These are phyloP conservation scores for Scedosporium boydii DNA, from an alignment of 2,329 filamentous ascomycete genomes.

Conservation along the genomic window DNA sequence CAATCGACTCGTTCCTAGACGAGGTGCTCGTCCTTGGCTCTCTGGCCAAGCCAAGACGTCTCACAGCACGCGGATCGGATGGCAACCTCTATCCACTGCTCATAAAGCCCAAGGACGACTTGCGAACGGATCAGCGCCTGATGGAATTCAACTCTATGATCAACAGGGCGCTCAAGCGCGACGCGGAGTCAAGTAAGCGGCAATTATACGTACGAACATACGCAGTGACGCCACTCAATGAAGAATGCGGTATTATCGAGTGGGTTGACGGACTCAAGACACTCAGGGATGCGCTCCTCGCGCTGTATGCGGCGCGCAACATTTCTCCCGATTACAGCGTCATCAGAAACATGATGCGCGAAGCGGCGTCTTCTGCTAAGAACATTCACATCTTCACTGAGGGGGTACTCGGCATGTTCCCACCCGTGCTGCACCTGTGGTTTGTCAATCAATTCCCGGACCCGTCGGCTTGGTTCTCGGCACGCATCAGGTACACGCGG, in stretches of 20 bases:
- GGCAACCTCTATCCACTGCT: slow-evolving; percentile 81
- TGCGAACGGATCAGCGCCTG: slow-evolving; percentile 91
- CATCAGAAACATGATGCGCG: slow-evolving; percentile 56
- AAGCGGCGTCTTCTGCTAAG: slow-evolving; percentile 42
- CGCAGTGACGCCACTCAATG: slow-evolving; percentile 89
- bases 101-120: slow-evolving; percentile 96
- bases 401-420: slow-evolving; percentile 56
- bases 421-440: slow-evolving; percentile 82
- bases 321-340: slow-evolving; percentile 60
- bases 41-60: slow-evolving; percentile 81
- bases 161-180: slow-evolving; percentile 84
- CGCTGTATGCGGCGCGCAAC: slow-evolving; percentile 65
- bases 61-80: slow-evolving; percentile 82
- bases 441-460: slow-evolving; percentile 93
- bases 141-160: slow-evolving; percentile 99
- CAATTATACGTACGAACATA: slow-evolving; percentile 96
- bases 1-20: slow-evolving; percentile 71
- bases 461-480: slow-evolving; percentile 84
- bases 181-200: slow-evolving; percentile 81
- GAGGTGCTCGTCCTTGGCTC: slow-evolving; percentile 87
- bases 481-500: slow-evolving; percentile 79
- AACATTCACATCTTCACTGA: slow-evolving; percentile 67
- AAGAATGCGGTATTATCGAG: slow-evolving; percentile 95
- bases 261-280: slow-evolving; percentile 97
- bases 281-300: slow-evolving; percentile 79